Evolutionary conservation across 345 rosid genomes (phyloP).

Genomic region (Salix udensis): DNA sequence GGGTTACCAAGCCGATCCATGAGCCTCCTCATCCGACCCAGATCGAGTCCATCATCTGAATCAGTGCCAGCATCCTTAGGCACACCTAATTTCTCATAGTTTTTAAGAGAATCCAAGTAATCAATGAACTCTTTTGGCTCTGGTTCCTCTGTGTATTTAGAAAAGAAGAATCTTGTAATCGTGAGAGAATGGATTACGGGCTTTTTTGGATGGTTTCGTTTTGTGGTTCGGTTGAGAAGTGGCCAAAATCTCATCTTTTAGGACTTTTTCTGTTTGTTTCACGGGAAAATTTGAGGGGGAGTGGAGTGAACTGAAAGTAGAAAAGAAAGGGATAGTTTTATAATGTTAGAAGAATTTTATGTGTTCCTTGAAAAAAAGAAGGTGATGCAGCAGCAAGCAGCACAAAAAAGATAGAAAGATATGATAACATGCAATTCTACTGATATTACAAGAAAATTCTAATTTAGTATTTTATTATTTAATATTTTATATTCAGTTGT

Average conservation of each 20-base stretch:
- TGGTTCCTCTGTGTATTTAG: slow-evolving; percentile 33
- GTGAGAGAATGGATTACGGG: not conserved
- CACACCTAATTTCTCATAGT: slow-evolving; percentile 79
- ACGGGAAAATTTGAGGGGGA: not conserved
- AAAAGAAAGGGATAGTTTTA: no score
- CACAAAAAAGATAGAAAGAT: no score
- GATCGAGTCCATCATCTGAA: slow-evolving; percentile 79
- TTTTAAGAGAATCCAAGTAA: slow-evolving; percentile 72
- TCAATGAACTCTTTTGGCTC: slow-evolving; percentile 55
- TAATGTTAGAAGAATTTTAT: no score
- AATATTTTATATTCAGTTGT: no score
- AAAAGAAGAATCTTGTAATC: slow-evolving; percentile 11
- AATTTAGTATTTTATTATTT: no score
- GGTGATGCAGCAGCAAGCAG: no score
- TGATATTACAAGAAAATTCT: no score
- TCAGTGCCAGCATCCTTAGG: slow-evolving; percentile 88
- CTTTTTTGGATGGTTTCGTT: not conserved
- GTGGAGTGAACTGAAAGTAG: no score
- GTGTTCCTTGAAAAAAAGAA: no score
- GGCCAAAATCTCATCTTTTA: slow-evolving; percentile 19
- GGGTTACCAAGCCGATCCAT: slow-evolving; percentile 76
- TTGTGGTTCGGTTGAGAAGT: slow-evolving; percentile 4
- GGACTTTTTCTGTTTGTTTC: not conserved
- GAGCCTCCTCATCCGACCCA: slow-evolving; percentile 72
- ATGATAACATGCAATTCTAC: no score